Evolutionary conservation across 139 green algal species (phyloP).

Genomic region (Coelastrella sp.): DNA sequence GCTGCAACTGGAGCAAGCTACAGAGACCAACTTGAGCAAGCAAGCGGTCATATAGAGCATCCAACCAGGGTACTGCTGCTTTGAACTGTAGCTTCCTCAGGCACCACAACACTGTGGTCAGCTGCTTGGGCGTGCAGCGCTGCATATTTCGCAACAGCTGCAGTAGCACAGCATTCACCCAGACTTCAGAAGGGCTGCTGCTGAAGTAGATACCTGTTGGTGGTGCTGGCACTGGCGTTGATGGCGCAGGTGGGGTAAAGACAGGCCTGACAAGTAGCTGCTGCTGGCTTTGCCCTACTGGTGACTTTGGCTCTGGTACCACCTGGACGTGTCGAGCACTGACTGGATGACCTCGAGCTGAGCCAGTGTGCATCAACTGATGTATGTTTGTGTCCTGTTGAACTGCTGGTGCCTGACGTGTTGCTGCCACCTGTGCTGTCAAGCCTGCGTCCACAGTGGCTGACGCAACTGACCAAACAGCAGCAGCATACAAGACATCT

Average conservation of each 20-base stretch:
- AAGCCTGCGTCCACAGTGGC: no score
- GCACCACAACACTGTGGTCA: not conserved
- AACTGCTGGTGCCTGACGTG: no score
- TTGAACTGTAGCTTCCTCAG: not conserved
- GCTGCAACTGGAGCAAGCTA: slow-evolving; percentile 33
- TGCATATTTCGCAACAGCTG: slow-evolving; percentile 1
- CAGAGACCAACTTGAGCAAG: not conserved
- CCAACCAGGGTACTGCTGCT: not conserved
- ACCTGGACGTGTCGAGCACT: no score
- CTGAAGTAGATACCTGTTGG: not conserved
- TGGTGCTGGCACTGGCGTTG: not conserved
- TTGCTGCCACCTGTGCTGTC: no score
- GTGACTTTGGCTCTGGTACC: not conserved
- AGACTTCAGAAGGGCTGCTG: not conserved
- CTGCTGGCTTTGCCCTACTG: not conserved
- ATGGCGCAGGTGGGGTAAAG: not conserved
- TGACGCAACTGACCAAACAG: slow-evolving; percentile 13
- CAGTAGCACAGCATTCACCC: slow-evolving; percentile 7
- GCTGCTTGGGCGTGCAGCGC: not conserved
- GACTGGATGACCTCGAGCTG: no score
- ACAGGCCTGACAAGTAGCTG: not conserved
- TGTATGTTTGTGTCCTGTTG: no score
- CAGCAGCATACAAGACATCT: slow-evolving; percentile 24
- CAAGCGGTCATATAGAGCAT: slow-evolving; percentile 17
- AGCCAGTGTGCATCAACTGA: no score